Base-by-base conservation (phyloP, 2,329 filamentous ascomycete species). In the Neophaeococcomyces aloes region DNA sequence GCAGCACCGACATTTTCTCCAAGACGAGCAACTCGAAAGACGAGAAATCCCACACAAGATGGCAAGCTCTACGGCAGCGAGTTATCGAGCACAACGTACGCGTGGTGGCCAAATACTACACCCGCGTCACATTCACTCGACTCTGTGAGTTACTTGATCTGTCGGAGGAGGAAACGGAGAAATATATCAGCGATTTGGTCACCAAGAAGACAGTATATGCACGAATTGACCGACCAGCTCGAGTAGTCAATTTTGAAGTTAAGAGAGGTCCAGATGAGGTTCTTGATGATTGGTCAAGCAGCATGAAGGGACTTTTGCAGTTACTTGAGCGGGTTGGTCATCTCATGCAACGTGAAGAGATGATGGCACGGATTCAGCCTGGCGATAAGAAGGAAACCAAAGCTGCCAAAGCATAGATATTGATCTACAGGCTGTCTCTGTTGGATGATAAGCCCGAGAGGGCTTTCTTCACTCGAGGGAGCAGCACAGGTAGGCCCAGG, bases 51-150 rank as follows among this genome's bases (percentile, higher is more conserved):
- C 70, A 84, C 64, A 78, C 82, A 64, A 78, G 91, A 62, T 98
- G 89, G 87, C 76, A 91, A 61, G 91, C 95, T 61, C 72, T 98
- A 52, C 85, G 91, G 59, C 96, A 96, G 75, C 87, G 91, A 42
- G 91, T 98, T 49, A 98, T 98, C 57, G 91, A 98, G 71, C 91
- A 98, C 70, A 98, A 98, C 55, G 89, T 98, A 42, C 86, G 91
- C 41, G 91, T 98, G 2, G 79, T 98, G 29, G 91, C 91, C 57
- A 94, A 94, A 67, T 98, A 98, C 74, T 98, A 98, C 70, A 98
- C 91, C 17, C 86, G 91, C 56, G 94, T 98, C 61, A 82, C 86
- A 63, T 91, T 95, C 75, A 79, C 81, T 52, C 85, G 91, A 27
- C 72, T 98, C 49, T 94, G 87, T 6, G 76, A 91, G 64, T 77